Evolutionary conservation across 164 flowering plant species (phyloP).

Genomic region (Taxillus chinensis): DNA sequence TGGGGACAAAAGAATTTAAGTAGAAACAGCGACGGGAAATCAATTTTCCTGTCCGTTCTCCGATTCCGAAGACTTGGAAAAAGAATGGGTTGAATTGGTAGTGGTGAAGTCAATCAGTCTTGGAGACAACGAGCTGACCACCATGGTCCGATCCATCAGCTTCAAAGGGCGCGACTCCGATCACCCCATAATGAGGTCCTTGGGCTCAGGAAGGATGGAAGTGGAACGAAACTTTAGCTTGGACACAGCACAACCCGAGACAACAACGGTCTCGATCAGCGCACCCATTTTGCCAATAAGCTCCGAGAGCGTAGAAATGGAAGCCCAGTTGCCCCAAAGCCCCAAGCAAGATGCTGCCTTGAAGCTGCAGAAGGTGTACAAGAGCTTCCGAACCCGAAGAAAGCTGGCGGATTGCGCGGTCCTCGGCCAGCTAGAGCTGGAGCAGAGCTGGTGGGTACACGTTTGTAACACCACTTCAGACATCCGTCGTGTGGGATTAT

Average conservation of each 20-base stretch:
- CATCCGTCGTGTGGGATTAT: too few relatives aligned
- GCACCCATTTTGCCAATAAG: constrained; percentile 6
- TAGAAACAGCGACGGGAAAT: constrained; percentile 37
- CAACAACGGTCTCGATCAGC: constrained; percentile 24
- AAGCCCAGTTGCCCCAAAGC: constrained; percentile 3
- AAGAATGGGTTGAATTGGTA: constrained; percentile 25
- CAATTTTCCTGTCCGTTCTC: constrained; percentile 52
- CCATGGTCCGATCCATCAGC: constrained; percentile 40
- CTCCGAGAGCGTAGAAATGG: constrained; percentile 15
- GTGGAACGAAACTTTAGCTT: constrained; percentile 45
- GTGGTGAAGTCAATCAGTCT: constrained; percentile 48
- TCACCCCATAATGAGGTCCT: constrained; percentile 37
- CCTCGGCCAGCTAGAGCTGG: constrained; percentile 29
- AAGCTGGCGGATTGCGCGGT: constrained; percentile 95
- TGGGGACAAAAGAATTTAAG: too few relatives aligned
- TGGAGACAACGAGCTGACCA: constrained; percentile 32
- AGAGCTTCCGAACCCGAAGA: constrained; percentile 84
- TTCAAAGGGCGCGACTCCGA: constrained; percentile 37
- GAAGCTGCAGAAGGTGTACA: constrained; percentile 88
- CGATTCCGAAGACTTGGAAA: constrained; percentile 30
- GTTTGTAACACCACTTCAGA: too few relatives aligned
- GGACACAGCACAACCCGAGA: constrained; percentile 25
- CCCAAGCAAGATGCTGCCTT: constrained; percentile 45
- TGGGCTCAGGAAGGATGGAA: constrained; percentile 30
- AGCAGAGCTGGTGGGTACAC: constrained; percentile 55